Evolutionary conservation across 306 rosid genomes (phyloP).

Genomic region (Mimosa bimucronata): DNA sequence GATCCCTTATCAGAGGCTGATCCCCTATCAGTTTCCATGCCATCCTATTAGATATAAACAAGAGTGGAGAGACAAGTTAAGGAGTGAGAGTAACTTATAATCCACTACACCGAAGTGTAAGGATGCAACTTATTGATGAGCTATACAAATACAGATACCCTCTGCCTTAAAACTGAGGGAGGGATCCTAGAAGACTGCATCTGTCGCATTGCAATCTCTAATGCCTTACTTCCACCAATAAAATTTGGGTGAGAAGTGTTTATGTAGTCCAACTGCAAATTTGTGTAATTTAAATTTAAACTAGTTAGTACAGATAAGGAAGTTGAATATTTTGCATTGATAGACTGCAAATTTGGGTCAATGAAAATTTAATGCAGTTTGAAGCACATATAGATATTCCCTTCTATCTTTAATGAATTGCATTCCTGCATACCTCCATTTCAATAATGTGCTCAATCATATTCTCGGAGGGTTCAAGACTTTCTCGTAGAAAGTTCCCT

Average conservation of each 20-base stretch:
- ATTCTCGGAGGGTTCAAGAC: conserved; percentile 87
- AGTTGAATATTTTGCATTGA: background rate
- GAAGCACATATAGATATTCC: conserved; percentile 8
- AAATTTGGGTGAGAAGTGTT: conserved; percentile 97
- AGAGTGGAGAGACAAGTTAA: background rate
- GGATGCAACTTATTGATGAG: conserved; percentile 14
- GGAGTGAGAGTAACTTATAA: background rate
- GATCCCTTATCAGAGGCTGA: conserved; percentile 74
- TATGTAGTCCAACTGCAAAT: conserved; percentile 90
- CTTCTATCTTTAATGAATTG: background rate
- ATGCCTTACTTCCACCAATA: conserved; percentile 94
- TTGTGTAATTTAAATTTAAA: conserved; percentile 37
- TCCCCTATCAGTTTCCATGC: no score
- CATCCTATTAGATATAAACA: conserved; percentile 62
- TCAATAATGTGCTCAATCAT: conserved; percentile 90
- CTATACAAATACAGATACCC: conserved; percentile 45
- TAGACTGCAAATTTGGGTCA: background rate
- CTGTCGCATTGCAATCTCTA: conserved; percentile 55
- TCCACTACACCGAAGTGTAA: conserved; percentile 12
- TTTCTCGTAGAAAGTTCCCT: conserved; percentile 83
- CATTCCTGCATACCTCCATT: conserved; percentile 75
- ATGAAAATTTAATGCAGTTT: conserved; percentile 17
- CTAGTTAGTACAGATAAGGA: conserved; percentile 24
- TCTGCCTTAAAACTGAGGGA: conserved; percentile 60
- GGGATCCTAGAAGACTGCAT: conserved; percentile 53